These are phyloP conservation scores for Apiospora saccharicola DNA, from an alignment of 2,329 filamentous ascomycete species.

Conservation along the genomic window DNA sequence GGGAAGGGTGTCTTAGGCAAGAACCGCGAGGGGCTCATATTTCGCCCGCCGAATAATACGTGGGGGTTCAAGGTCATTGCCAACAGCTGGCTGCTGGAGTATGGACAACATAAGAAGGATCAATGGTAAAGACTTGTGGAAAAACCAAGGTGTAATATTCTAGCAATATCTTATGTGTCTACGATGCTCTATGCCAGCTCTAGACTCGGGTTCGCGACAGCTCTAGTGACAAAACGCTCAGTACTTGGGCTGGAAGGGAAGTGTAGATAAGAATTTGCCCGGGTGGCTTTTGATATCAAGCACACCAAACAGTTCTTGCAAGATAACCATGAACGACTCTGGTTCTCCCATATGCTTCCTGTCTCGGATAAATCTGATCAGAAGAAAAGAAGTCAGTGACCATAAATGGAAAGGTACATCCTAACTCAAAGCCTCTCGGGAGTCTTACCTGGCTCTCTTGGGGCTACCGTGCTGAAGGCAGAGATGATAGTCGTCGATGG, in stretches of 20 bases:
- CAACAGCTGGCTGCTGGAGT: conserved; percentile 40
- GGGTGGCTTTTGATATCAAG: conserved; percentile 40
- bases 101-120: conserved; percentile 29
- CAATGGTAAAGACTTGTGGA: conserved; percentile 5
- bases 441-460: conserved; percentile 53
- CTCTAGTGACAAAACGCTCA: conserved; percentile 10
- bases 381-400: background rate
- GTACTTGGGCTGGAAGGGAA: conserved; percentile 38
- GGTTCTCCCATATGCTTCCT: conserved; percentile 48
- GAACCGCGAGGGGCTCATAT: conserved; percentile 41
- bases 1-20: conserved; percentile 34
- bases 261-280: conserved; percentile 35
- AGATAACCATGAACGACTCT: conserved; percentile 41
- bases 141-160: background rate
- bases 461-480: conserved; percentile 59
- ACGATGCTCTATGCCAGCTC: background rate
- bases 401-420: background rate
- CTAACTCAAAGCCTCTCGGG: background rate
- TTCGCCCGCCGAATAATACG: conserved; percentile 34
- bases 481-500: conserved; percentile 66
- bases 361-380: conserved; percentile 39
- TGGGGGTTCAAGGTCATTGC: conserved; percentile 42
- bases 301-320: conserved; percentile 44
- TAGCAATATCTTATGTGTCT: background rate
- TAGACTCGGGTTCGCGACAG: conserved; percentile 37